phyloP scores from a whole-genome alignment of 139 green algal genomes.

The Auxenochlorella pyrenoidosa region DNA sequence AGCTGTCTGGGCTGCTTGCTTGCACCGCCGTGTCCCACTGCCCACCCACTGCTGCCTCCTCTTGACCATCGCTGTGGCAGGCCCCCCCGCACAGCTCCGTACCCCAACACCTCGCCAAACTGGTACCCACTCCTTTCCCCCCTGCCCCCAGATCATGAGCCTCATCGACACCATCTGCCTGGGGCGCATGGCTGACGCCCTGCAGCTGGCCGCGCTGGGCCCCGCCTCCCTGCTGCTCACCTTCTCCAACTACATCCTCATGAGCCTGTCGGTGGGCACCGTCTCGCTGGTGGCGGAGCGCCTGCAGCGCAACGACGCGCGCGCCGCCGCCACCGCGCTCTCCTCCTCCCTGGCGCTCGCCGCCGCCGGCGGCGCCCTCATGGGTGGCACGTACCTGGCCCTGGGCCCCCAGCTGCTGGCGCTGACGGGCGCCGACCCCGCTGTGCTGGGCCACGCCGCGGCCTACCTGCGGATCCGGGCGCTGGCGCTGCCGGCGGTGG shows the following conservation, averaged over 20 bases:
- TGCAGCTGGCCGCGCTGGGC: slow-evolving; percentile 77
- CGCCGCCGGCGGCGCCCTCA: neutral
- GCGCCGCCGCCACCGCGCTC: slow-evolving; percentile 1
- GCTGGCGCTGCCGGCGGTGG: slow-evolving; percentile 73
- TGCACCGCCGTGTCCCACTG: too few species aligned
- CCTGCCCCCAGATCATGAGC: slow-evolving; percentile 64
- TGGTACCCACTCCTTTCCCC: too few species aligned
- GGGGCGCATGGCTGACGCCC: slow-evolving; percentile 54
- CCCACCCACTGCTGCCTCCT: neutral
- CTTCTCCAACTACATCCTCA: slow-evolving; percentile 74
- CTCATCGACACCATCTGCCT: slow-evolving; percentile 82
- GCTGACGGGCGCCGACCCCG: slow-evolving; percentile 57
- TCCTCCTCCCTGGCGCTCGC: slow-evolving; percentile 32
- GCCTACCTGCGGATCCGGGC: slow-evolving; percentile 81
- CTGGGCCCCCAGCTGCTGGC: slow-evolving; percentile 53
- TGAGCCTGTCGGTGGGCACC: slow-evolving; percentile 60
- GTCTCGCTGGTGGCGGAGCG: slow-evolving; percentile 44
- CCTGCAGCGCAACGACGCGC: slow-evolving; percentile 14
- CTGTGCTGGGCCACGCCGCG: slow-evolving; percentile 55
- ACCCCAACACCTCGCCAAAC: neutral
- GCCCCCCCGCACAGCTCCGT: neutral
- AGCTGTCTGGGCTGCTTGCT: too few species aligned
- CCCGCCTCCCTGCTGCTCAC: slow-evolving; percentile 81
- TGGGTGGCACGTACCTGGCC: slow-evolving; percentile 33
- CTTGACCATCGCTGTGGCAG: neutral